Conservation (phyloP, 352 stramenopile species). For the Globisporangium emineosum region DNA sequence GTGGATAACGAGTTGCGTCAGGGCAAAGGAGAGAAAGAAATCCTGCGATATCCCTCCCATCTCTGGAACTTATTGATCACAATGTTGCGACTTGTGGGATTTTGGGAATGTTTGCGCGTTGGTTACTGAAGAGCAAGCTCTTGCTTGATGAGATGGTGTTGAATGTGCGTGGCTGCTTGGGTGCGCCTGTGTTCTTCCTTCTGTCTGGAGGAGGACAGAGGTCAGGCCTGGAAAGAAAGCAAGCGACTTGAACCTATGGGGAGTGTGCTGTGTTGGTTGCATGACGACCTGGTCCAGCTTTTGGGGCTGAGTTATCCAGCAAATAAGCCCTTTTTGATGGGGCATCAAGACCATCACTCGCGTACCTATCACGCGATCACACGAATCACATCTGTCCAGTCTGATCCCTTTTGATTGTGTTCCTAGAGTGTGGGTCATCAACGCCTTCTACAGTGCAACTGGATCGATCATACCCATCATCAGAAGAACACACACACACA, state of each 20-base stretch:
- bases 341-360: slow-evolving; percentile 1
- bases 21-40: not conserved
- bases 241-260: not conserved
- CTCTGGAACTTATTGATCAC: not conserved
- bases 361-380: slow-evolving; percentile 18
- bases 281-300: not conserved
- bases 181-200: not conserved
- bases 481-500: too few relatives aligned
- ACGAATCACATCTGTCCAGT: not conserved
- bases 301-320: not conserved
- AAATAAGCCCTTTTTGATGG: not conserved
- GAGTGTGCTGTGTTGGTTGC: not conserved
- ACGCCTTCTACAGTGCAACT: not conserved
- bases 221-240: not conserved
- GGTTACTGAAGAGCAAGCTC: too few relatives aligned
- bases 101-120: not conserved
- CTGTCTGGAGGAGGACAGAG: too few relatives aligned
- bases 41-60: not conserved
- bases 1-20: not conserved
- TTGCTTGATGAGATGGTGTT: too few relatives aligned
- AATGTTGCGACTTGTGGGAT: not conserved
- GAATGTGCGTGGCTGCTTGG: too few relatives aligned
- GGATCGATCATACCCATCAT: too few relatives aligned
- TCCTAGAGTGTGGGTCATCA: not conserved
- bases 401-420: not conserved